These are phyloP conservation scores for Laburnicola sp. DNA, from an alignment of 2,329 filamentous ascomycete genomes.

Conservation along the genomic window DNA sequence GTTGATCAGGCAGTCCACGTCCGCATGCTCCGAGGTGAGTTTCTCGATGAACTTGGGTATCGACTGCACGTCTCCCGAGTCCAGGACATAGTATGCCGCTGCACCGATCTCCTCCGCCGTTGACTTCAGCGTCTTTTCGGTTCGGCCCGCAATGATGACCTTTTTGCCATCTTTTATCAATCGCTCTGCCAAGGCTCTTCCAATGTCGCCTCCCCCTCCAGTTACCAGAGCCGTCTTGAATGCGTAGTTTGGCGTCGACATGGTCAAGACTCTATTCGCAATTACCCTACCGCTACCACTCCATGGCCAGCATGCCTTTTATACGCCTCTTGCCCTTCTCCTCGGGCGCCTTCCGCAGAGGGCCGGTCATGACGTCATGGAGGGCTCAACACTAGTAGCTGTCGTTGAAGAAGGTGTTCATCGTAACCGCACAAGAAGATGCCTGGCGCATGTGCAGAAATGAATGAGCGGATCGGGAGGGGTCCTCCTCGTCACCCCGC, in stretches of 20 bases:
- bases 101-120: slow-evolving; percentile 52
- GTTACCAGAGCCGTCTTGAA: slow-evolving; percentile 50
- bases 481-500: too few species aligned
- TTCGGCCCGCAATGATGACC: slow-evolving; percentile 56
- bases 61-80: slow-evolving; percentile 52
- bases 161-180: slow-evolving; percentile 37
- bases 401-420: too few species aligned
- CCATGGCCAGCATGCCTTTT: too few species aligned
- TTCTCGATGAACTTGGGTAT: slow-evolving; percentile 53
- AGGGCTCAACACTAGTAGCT: not conserved
- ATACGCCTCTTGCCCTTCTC: not conserved
- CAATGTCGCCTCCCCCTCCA: slow-evolving; percentile 57
- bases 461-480: too few species aligned
- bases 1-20: slow-evolving; percentile 62
- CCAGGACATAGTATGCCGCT: slow-evolving; percentile 56
- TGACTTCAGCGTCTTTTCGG: slow-evolving; percentile 56
- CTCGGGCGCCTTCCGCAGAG: not conserved
- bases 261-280: slow-evolving; percentile 1
- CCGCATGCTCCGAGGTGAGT: slow-evolving; percentile 55
- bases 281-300: too few species aligned
- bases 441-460: too few species aligned
- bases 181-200: slow-evolving; percentile 53
- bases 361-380: not conserved
- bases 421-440: too few species aligned
- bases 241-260: slow-evolving; percentile 29